Conservation (phyloP, 2,329 filamentous ascomycete species). For the Fusarium floridanum region DNA sequence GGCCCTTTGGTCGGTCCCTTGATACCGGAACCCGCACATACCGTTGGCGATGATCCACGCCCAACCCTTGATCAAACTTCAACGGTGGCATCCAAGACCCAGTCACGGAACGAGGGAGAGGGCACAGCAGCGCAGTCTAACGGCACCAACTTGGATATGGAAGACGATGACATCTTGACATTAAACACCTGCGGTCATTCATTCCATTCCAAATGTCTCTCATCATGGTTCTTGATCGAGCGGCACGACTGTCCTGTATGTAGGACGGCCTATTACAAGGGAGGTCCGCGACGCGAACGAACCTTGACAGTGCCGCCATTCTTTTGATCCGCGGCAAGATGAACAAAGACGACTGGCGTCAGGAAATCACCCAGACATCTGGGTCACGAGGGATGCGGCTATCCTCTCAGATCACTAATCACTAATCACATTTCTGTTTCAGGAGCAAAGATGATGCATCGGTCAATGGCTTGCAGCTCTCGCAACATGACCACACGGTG, state of each 20-base stretch:
- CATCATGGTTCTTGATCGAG: slow-evolving; percentile 54
- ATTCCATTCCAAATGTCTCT: slow-evolving; percentile 57
- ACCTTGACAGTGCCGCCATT: slow-evolving; percentile 37
- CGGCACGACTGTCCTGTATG: slow-evolving; percentile 57
- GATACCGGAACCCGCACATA: slow-evolving; percentile 43
- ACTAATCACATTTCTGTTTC: slow-evolving; percentile 12
- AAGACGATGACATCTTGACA: slow-evolving; percentile 52
- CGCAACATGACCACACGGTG: background rate
- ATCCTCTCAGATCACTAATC: slow-evolving; percentile 6
- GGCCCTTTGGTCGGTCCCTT: slow-evolving; percentile 49
- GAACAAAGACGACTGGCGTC: background rate
- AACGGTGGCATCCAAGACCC: slow-evolving; percentile 20
- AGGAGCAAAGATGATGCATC: slow-evolving; percentile 4
- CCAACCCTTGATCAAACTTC: slow-evolving; percentile 33
- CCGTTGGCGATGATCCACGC: slow-evolving; percentile 27
- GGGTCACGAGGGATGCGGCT: background rate
- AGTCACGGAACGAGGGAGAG: background rate
- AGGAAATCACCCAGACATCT: background rate
- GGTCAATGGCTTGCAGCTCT: slow-evolving; percentile 1
- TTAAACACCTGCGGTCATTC: slow-evolving; percentile 54
- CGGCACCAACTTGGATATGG: background rate
- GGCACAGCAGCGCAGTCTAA: background rate
- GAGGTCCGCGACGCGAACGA: slow-evolving; percentile 18
- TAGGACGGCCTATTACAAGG: slow-evolving; percentile 50
- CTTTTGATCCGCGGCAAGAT: slow-evolving; percentile 23